Conservation (phyloP, 2,329 filamentous ascomycete species). For the Scopulariopsis brevicaulis region DNA sequence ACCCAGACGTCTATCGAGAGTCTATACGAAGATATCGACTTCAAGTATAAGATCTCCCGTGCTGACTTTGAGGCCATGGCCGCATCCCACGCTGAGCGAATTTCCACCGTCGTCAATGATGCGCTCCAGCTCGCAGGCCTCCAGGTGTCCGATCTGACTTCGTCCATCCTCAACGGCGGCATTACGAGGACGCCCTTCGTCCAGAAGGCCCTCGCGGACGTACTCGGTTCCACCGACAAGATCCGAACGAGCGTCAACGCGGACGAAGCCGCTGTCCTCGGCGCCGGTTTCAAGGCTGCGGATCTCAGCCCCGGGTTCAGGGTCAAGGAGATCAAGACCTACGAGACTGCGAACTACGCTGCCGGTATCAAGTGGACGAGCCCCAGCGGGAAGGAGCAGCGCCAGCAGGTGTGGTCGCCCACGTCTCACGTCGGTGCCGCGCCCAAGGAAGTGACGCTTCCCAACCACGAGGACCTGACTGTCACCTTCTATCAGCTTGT, state of each 20-base stretch:
- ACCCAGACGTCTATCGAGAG: slow-evolving; percentile 75
- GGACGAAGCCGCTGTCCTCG: slow-evolving; percentile 92
- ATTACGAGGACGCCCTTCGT: slow-evolving; percentile 87
- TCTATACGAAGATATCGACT: slow-evolving; percentile 83
- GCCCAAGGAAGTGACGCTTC: slow-evolving; percentile 75
- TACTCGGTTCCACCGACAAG: slow-evolving; percentile 63
- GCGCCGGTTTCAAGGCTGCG: slow-evolving; percentile 88
- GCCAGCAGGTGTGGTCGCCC: slow-evolving; percentile 75
- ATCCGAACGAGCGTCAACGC: slow-evolving; percentile 91
- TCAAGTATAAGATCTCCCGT: slow-evolving; percentile 80
- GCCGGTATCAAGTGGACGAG: slow-evolving; percentile 65
- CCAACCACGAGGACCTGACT: slow-evolving; percentile 70
- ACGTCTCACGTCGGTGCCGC: slow-evolving; percentile 63
- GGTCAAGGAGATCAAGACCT: slow-evolving; percentile 87
- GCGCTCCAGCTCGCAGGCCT: slow-evolving; percentile 67
- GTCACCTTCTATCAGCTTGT: slow-evolving; percentile 71
- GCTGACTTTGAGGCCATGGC: slow-evolving; percentile 73
- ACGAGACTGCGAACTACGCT: slow-evolving; percentile 65
- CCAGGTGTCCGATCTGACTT: slow-evolving; percentile 66
- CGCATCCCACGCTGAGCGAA: slow-evolving; percentile 53
- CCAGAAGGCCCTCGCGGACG: slow-evolving; percentile 72
- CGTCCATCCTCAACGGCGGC: slow-evolving; percentile 87
- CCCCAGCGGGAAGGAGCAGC: slow-evolving; percentile 57
- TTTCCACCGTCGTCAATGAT: slow-evolving; percentile 57
- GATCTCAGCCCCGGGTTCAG: slow-evolving; percentile 89